Conservation (phyloP, 2,329 filamentous ascomycete species). For the Ramichloridium luteum region DNA sequence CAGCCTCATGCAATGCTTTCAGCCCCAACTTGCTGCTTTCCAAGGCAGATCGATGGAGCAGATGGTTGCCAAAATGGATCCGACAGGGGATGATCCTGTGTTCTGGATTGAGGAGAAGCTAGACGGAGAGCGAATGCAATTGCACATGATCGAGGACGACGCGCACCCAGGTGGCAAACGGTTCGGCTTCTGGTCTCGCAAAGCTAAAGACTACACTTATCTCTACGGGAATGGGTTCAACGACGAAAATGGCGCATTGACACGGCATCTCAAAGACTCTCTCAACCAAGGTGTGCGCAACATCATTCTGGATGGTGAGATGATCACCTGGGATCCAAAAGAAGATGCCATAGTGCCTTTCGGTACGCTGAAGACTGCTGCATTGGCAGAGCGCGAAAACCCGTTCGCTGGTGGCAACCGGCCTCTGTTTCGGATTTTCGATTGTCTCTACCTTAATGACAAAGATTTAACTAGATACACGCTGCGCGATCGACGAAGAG, state of each 20-base stretch:
- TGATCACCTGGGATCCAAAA: constrained; percentile 94
- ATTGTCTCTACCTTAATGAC: constrained; percentile 81
- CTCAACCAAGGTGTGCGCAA: constrained; percentile 70
- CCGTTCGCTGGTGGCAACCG: constrained; percentile 54
- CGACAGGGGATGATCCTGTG: constrained; percentile 55
- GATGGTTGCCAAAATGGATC: constrained; percentile 58
- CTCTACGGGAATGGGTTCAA: constrained; percentile 70
- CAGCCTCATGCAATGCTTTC: constrained; percentile 84
- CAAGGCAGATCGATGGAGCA: constrained; percentile 72
- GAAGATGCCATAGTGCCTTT: constrained; percentile 78
- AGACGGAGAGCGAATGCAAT: constrained; percentile 91
- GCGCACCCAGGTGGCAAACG: constrained; percentile 53
- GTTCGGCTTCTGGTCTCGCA: constrained; percentile 89
- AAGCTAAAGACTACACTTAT: constrained; percentile 92
- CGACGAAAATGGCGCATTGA: constrained; percentile 65
- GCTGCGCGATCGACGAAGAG: constrained; percentile 64
- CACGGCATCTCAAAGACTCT: constrained; percentile 62
- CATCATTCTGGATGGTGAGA: constrained; percentile 89
- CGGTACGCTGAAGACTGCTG: constrained; percentile 85
- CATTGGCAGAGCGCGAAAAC: constrained; percentile 65
- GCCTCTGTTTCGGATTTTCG: constrained; percentile 76
- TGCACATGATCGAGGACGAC: constrained; percentile 74
- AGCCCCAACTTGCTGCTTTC: constrained; percentile 88
- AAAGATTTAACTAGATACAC: constrained; percentile 69
- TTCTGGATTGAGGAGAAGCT: constrained; percentile 99